phyloP scores from a whole-genome alignment of 768 basidiomycete species.

The Solioccasus polychromus region DNA sequence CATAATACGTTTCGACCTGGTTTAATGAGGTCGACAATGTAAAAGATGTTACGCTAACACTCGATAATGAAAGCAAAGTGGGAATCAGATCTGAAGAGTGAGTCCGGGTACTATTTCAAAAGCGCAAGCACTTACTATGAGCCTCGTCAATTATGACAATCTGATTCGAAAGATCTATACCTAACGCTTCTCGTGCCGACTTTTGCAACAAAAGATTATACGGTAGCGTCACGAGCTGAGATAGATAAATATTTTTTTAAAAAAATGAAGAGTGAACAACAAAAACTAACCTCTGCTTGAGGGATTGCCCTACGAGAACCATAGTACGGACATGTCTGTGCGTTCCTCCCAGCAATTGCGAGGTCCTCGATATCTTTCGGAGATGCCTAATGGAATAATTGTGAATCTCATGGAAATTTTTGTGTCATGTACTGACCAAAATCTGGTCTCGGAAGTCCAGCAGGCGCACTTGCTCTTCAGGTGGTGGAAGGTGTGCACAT shows the following conservation, averaged over 20 bases:
- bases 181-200: conserved; percentile 79
- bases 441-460: conserved; percentile 86
- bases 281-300: conserved; percentile 72
- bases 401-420: neutral
- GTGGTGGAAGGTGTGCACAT: conserved; percentile 73
- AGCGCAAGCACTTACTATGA: conserved; percentile 64
- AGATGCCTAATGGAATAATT: conserved; percentile 51
- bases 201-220: conserved; percentile 90
- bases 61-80: conserved; percentile 84
- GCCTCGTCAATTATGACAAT: conserved; percentile 94
- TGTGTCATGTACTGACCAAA: conserved; percentile 44
- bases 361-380: conserved; percentile 96
- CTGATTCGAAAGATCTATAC: conserved; percentile 81
- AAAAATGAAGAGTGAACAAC: neutral
- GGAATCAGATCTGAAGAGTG: conserved; percentile 72
- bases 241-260: neutral
- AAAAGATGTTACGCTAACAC: conserved; percentile 55
- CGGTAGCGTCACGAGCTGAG: conserved; percentile 83
- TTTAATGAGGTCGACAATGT: conserved; percentile 60
- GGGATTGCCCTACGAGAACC: conserved; percentile 84
- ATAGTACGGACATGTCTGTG: conserved; percentile 88
- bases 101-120: neutral
- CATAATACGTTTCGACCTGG: conserved; percentile 76
- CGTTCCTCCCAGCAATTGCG: conserved; percentile 62
- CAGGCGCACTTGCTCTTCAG: conserved; percentile 67